Evolutionary conservation across 495 filamentous ascomycete genomes (phyloP).

Genomic region (Annulohypoxylon nitens): DNA sequence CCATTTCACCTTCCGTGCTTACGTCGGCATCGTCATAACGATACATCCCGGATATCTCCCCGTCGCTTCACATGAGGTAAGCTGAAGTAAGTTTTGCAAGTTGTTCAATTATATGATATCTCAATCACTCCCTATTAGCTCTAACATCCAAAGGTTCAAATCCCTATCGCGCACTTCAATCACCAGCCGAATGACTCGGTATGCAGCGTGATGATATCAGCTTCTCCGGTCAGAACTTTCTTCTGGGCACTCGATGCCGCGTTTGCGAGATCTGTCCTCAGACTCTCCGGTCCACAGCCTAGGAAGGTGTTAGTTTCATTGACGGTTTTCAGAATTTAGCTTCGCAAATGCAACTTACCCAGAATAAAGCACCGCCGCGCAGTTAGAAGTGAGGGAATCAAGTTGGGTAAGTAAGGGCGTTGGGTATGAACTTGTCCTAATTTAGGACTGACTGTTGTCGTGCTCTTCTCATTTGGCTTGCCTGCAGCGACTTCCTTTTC

Average conservation of each 20-base stretch:
- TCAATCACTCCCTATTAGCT: neutral
- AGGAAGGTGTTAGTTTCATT: neutral
- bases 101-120: slow-evolving; percentile 10
- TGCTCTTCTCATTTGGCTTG: slow-evolving; percentile 29
- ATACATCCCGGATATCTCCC: neutral
- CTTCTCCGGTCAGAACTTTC: slow-evolving; percentile 67
- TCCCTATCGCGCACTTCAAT: neutral
- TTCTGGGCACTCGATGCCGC: slow-evolving; percentile 75
- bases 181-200: slow-evolving; percentile 68
- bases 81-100: neutral
- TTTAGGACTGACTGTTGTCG: slow-evolving; percentile 21
- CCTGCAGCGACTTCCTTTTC: slow-evolving; percentile 4
- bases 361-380: slow-evolving; percentile 33
- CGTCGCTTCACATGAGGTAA: neutral
- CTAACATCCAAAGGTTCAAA: neutral
- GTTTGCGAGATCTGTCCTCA: slow-evolving; percentile 76
- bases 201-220: slow-evolving; percentile 79
- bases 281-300: slow-evolving; percentile 76
- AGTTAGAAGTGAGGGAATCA: slow-evolving; percentile 31
- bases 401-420: slow-evolving; percentile 33
- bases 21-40: neutral
- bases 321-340: neutral
- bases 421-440: slow-evolving; percentile 34
- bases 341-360: slow-evolving; percentile 23
- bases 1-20: neutral